These are phyloP conservation scores for Candida patagonica DNA, from an alignment of 805 yeast species.

Conservation along the genomic window DNA sequence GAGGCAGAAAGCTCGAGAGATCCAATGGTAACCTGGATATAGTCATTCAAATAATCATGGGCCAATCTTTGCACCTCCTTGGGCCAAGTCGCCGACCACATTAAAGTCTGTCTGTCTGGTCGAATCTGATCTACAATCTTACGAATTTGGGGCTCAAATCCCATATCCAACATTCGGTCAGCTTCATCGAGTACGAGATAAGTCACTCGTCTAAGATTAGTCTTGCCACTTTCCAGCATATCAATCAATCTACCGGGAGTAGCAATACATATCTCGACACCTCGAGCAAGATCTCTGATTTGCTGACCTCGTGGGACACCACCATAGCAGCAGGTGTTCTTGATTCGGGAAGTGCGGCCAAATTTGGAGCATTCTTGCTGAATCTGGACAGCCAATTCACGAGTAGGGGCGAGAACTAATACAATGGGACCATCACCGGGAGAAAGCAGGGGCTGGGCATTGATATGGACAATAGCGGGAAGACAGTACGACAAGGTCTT, in stretches of 20 bases:
- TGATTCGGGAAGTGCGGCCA: slow-evolving; percentile 82
- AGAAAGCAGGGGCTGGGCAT: slow-evolving; percentile 89
- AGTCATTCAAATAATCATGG: slow-evolving; percentile 81
- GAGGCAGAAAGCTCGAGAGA: slow-evolving; percentile 94
- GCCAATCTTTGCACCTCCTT: slow-evolving; percentile 93
- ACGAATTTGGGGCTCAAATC: slow-evolving; percentile 99
- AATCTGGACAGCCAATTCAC: slow-evolving; percentile 97
- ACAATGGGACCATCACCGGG: slow-evolving; percentile 98
- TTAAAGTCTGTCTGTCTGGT: slow-evolving; percentile 97
- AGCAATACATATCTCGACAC: slow-evolving; percentile 93
- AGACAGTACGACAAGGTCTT: slow-evolving; percentile 94
- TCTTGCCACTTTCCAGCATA: slow-evolving; percentile 91
- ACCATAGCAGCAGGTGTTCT: slow-evolving; percentile 94
- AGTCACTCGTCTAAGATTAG: slow-evolving; percentile 92
- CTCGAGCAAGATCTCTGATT: slow-evolving; percentile 90
- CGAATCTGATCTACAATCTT: slow-evolving; percentile 96
- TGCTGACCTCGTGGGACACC: slow-evolving; percentile 99
- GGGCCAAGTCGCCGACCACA: slow-evolving; percentile 99
- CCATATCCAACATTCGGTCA: slow-evolving; percentile 99
- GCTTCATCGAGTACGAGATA: slow-evolving; percentile 98
- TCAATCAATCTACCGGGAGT: slow-evolving; percentile 99
- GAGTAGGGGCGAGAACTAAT: slow-evolving; percentile 92
- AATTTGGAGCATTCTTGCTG: slow-evolving; percentile 94
- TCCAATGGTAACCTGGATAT: slow-evolving; percentile 94
- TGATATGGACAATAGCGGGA: slow-evolving; percentile 95